Conservation (phyloP, 1,284 basidiomycete species). For the Cryptococcus maquisensis region DNA sequence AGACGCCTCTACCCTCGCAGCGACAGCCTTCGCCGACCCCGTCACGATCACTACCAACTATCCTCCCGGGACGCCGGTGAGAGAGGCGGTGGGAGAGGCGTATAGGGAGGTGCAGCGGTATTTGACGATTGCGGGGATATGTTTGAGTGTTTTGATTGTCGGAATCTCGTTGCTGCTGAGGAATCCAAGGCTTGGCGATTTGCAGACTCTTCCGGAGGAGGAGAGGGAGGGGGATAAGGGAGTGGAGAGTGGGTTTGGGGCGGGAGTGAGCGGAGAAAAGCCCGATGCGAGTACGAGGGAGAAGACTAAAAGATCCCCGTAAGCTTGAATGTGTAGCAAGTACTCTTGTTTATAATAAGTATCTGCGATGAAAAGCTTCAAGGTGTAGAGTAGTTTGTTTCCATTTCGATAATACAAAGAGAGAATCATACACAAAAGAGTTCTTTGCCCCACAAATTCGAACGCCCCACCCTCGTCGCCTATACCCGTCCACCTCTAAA, state of each 20-base stretch:
- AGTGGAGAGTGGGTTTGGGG: too few species aligned
- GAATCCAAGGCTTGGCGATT: constrained; percentile 33
- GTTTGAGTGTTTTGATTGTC: constrained; percentile 28
- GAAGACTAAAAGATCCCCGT: neutral
- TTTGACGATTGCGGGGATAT: constrained; percentile 42
- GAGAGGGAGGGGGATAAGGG: constrained; percentile 13
- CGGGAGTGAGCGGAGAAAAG: neutral
- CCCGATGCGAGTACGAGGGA: neutral
- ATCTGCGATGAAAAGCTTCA: neutral
- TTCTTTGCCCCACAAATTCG: neutral
- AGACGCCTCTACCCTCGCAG: constrained; percentile 38
- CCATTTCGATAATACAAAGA: neutral
- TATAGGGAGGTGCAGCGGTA: constrained; percentile 40
- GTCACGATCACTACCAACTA: constrained; percentile 36
- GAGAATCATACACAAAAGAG: neutral
- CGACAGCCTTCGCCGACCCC: constrained; percentile 40
- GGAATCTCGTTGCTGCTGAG: constrained; percentile 22
- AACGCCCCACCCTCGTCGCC: neutral
- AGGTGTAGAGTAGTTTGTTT: neutral
- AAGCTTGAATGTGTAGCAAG: too few species aligned
- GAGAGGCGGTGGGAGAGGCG: constrained; percentile 34
- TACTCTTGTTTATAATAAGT: neutral
- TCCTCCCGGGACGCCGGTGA: constrained; percentile 40
- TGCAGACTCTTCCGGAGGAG: constrained; percentile 31
- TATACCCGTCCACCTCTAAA: neutral